Evolutionary conservation across 2,329 filamentous ascomycete species (phyloP), one percentile per base, ranked within the genome.

Genomic region (Microsporum canis): DNA sequence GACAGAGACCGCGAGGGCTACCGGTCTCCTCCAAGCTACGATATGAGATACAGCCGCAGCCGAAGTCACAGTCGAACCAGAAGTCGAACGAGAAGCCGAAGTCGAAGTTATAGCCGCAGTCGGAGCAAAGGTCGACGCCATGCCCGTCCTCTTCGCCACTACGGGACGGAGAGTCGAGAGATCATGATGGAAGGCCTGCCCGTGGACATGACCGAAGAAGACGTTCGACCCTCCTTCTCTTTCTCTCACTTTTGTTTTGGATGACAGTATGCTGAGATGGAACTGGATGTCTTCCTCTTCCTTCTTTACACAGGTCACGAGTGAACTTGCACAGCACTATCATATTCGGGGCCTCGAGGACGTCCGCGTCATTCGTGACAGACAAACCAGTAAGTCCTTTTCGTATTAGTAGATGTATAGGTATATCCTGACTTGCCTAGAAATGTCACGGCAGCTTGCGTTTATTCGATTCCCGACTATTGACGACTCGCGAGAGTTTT

Each of bases 291-390:
- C 69, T 62, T 70, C 70, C 67, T 69, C 68, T 66, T 68, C 67
- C 67, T 65, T 14, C 66, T 68, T 67, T 67, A 65, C 75, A 78
- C 74, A 84, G 82, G 81, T 84, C 69, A 76, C 77, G 66, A 75
- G 75, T 72, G 81, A 83, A 75, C 74, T 84, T 66, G 73, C 74
- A 66, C 76, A 80, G 66, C 76, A 75, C 65, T 78, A 82, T 65
- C 72, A 77, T 66, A 72, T 81, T 64, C 74, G 78, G 61, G 76
- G 75, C n/a, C 71, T 84, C 63, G 80, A 83, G 67, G 80, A 83
- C 66, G 74, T 84, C 56, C 76, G 80, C 17, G 74, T 84, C 58
- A 84, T 84, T 66, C 79, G 80, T 62, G 81, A 84, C 66, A 77
- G 80, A 61, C 78, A 81, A 63, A 83, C 81, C 23, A 82, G 82